Percentiles rank a stretch among this genome's conserved stretches.
phyloP scores from a whole-genome alignment of 768 basidiomycete species.

The Paxillus rubicundulus region DNA sequence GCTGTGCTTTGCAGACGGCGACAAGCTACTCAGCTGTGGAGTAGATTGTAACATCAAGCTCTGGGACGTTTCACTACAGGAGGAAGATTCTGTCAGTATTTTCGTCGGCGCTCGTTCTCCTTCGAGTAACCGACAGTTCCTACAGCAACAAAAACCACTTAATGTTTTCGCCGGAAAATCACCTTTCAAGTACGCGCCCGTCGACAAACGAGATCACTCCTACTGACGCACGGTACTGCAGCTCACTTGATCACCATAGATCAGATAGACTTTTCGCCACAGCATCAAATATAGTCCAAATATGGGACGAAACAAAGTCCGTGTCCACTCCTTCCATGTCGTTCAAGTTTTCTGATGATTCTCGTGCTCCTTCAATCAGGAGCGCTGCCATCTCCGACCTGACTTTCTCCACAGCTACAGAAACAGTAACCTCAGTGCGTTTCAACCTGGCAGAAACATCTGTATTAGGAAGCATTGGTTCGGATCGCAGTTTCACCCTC shows the following conservation, averaged over 20 bases:
- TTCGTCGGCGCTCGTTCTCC: background rate
- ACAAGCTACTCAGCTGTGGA: slow-evolving; percentile 73
- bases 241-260: slow-evolving; percentile 92
- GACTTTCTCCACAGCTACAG: slow-evolving; percentile 81
- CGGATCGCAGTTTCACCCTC: slow-evolving; percentile 91
- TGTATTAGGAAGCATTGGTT: slow-evolving; percentile 91
- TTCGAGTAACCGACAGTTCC: slow-evolving; percentile 3
- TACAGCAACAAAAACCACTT: slow-evolving; percentile 52
- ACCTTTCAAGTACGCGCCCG: slow-evolving; percentile 72
- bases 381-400: slow-evolving; percentile 84
- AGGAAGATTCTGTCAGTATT: slow-evolving; percentile 38
- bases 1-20: slow-evolving; percentile 65
- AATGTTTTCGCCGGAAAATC: slow-evolving; percentile 82
- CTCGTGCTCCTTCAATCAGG: slow-evolving; percentile 38
- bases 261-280: slow-evolving; percentile 90
- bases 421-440: slow-evolving; percentile 83
- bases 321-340: background rate
- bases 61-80: slow-evolving; percentile 54
- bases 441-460: slow-evolving; percentile 96
- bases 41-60: slow-evolving; percentile 81
- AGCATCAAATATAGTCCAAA: slow-evolving; percentile 87
- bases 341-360: slow-evolving; percentile 7
- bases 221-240: slow-evolving; percentile 29
- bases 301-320: slow-evolving; percentile 97
- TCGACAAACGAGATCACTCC: background rate